Evolutionary conservation across 2,329 filamentous ascomycete genomes (phyloP).

Genomic region (Hysterium pulicare): DNA sequence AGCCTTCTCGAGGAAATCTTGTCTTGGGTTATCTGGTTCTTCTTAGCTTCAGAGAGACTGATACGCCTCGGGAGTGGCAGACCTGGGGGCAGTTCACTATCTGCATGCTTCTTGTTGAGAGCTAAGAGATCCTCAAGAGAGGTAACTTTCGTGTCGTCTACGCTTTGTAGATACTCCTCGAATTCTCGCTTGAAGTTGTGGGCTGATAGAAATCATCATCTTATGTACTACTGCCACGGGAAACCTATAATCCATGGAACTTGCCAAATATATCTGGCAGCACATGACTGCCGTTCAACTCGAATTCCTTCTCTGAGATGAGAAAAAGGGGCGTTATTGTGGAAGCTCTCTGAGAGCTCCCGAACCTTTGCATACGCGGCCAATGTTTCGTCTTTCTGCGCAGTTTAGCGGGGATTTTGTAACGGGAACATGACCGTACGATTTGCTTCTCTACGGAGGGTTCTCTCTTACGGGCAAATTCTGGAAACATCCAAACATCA

Average conservation of each 20-base stretch:
- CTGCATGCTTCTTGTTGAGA: background rate
- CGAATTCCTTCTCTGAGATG: background rate
- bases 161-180: background rate
- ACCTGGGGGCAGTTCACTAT: background rate
- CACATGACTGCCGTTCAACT: background rate
- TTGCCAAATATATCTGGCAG: background rate
- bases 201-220: background rate
- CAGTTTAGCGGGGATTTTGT: too few relatives aligned
- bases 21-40: too few relatives aligned
- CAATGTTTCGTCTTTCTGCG: background rate
- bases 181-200: background rate
- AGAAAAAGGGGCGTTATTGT: background rate
- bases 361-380: background rate
- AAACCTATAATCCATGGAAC: background rate
- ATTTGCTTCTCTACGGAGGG: background rate
- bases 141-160: background rate
- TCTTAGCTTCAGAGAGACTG: too few relatives aligned
- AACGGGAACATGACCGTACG: background rate
- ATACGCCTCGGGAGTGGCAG: too few relatives aligned
- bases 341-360: background rate
- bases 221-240: background rate
- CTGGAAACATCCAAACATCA: background rate
- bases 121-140: background rate
- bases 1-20: too few relatives aligned
- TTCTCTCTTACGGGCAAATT: background rate